A percentile compares a stretch with the other conserved stretches of the same genome.
Conservation (phyloP, 805 yeast genomes). For the Schwanniomyces occidentalis region DNA sequence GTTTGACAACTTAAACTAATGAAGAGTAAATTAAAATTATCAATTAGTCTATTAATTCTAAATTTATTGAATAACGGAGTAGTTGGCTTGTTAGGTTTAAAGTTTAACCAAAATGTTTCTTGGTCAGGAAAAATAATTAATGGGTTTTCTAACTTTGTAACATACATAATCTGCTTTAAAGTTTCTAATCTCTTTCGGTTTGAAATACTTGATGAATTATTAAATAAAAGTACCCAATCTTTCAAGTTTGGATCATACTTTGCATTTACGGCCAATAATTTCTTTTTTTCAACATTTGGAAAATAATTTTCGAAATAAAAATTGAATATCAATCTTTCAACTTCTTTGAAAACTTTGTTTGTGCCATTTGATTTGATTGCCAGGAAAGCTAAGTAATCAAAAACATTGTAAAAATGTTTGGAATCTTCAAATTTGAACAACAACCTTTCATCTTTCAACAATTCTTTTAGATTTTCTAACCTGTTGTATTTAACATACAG, state of each 20-base stretch:
- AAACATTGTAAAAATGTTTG: slow-evolving; percentile 32
- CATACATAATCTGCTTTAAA: slow-evolving; percentile 22
- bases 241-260: slow-evolving; percentile 28
- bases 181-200: slow-evolving; percentile 17
- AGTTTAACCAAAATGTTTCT: slow-evolving; percentile 23
- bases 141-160: slow-evolving; percentile 22
- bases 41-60: slow-evolving; percentile 48
- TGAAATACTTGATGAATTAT: slow-evolving; percentile 10
- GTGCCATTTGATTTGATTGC: slow-evolving; percentile 24
- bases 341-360: slow-evolving; percentile 18
- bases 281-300: slow-evolving; percentile 13
- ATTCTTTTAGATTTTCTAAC: slow-evolving; percentile 51
- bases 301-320: slow-evolving; percentile 21
- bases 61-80: slow-evolving; percentile 42
- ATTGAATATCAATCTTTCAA: slow-evolving; percentile 22
- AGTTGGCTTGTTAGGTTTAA: slow-evolving; percentile 24
- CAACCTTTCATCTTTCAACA: slow-evolving; percentile 52
- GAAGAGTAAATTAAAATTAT: slow-evolving; percentile 50
- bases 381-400: slow-evolving; percentile 38
- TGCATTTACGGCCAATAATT: slow-evolving; percentile 32
- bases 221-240: slow-evolving; percentile 36
- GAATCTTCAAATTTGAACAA: slow-evolving; percentile 35
- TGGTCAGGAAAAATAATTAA: slow-evolving; percentile 20
- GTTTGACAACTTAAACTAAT: slow-evolving; percentile 33
- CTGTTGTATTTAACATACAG: slow-evolving; percentile 70